Base-by-base conservation (phyloP, 2,329 filamentous ascomycete species). In the Lachnellula hyalina region DNA sequence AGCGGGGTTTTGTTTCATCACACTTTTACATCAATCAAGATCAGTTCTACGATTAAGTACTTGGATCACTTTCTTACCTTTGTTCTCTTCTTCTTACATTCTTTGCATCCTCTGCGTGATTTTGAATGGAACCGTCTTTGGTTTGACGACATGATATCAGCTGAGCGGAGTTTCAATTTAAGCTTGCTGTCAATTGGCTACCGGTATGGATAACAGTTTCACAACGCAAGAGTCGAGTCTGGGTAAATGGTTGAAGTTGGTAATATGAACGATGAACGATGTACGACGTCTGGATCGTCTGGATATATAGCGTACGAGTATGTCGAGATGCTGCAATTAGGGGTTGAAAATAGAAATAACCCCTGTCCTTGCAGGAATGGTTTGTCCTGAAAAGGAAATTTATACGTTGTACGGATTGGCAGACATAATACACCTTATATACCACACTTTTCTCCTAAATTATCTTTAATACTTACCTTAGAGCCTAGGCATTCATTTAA, bases 71-170 rank as follows among this genome's bases (percentile, higher is more conserved):
- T 15, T 19, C 17, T 14, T 12, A 50, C 56, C 51, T 61, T 61
- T 19, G 48, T 54, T 42, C 57, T 56, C n/a, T 40, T 41, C 32
- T 48, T 14, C 34, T 59, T 59, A 45, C 57, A 61, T 25, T 59
- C 54, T 32, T 9, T 36, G 44, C 59, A 61, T 15, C 59, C 59
- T 45, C 23, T 53, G 17, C 59, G 52, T 1, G 59, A 46, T 44
- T 60, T 61, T 11, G 46, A 34, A 46, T 61, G 57, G 19, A 47
- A 48, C 7, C 56, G 51, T 47, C 51, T 52, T 28, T 28, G 28
- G 7, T 8, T 28, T 7, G 46, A 50, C 12, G 49, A 19, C 55
- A 57, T 59, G 15, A 41, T 45, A 28, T 28, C 28, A 9, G 28
- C 28, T 28, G 8, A 8, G 28, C 28, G 9, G 9, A 28, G 28